Evolutionary conservation across 2,329 filamentous ascomycete species (phyloP).

Genomic region (Apiospora marii): DNA sequence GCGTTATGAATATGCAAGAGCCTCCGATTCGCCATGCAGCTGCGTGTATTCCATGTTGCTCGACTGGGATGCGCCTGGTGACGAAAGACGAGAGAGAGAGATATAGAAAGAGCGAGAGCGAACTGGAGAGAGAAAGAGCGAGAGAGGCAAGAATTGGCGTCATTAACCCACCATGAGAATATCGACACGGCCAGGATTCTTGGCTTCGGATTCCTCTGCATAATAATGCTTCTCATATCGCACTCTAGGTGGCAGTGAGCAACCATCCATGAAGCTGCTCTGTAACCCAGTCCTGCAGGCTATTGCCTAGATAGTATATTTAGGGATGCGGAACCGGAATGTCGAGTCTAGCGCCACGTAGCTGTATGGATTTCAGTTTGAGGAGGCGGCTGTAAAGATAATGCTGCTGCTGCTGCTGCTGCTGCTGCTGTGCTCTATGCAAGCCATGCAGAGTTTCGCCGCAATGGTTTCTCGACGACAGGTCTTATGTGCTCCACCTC

Average conservation of each 20-base stretch:
- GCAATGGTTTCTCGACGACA: constrained; percentile 1
- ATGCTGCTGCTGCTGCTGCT: constrained; percentile 16
- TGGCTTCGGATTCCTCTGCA: not conserved
- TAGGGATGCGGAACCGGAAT: constrained; percentile 12
- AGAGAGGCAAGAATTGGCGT: constrained; percentile 1
- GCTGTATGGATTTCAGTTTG: not conserved
- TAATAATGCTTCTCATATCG: not conserved
- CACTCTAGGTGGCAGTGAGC: not conserved
- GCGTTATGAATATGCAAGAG: not conserved
- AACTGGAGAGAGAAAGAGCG: not conserved
- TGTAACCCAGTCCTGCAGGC: constrained; percentile 1
- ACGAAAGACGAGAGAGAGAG: not conserved
- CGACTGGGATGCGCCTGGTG: not conserved
- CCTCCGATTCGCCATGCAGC: not conserved
- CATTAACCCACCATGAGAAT: not conserved
- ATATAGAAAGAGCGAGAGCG: not conserved
- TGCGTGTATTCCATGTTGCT: not conserved
- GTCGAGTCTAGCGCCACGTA: not conserved
- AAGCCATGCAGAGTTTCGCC: constrained; percentile 13
- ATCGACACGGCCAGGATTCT: not conserved
- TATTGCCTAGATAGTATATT: not conserved
- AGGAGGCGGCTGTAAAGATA: constrained; percentile 1
- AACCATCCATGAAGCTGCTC: not conserved
- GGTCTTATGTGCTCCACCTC: not conserved
- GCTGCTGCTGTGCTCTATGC: constrained; percentile 4